Evolutionary conservation across 2,329 filamentous ascomycete species (phyloP), one percentile per base, ranked within the genome.

Genomic region (Aspergillus persii): DNA sequence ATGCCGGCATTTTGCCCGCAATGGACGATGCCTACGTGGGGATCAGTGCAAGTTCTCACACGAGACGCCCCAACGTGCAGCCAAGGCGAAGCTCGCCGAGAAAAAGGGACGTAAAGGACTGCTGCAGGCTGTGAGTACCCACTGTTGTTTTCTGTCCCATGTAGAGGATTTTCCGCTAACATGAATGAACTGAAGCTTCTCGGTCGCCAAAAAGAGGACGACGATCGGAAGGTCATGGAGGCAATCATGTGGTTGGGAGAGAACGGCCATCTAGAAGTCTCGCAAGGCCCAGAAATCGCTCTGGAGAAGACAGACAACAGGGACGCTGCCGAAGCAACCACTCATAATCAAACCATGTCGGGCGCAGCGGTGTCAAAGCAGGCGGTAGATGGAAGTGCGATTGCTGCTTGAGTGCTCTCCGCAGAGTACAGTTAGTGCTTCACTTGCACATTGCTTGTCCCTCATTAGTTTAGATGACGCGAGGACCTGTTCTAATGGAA

Each of bases 201-300:
- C 47, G 75, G 73, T 36, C 75, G 74, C 52, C 75, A 80, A 64
- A 72, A 73, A 54, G 73, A 77, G 57, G 77, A 80, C 31, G 75
- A 78, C 39, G 69, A 77, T 56, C 74, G 71, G 50, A 74, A 69
- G 47, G 69, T 76, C 9, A 76, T 80, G 73, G 71, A 75, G 61
- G 74, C 74, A 47, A 80, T 81, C 58, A 61, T 68, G 54, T 76
- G 69, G 69, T 65, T 81, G 7, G 79, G 79, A 1, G 72, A 79
- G 48, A 71, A 73, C 50, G 77, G 78, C 33, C 48, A 76, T 46
- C 69, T 80, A 23, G 72, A 74, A 50, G 18, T 27, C n/a, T n/a
- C 26, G 26, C 33, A 12, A 8, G 29, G n/a, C 8, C 11, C 39
- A 26, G 51, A 30, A 15, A 18, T 8, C 26, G 66, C 66, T 41